phyloP scores from a whole-genome alignment of 352 stramenopile species.

The Phytophthora uliginosa region DNA sequence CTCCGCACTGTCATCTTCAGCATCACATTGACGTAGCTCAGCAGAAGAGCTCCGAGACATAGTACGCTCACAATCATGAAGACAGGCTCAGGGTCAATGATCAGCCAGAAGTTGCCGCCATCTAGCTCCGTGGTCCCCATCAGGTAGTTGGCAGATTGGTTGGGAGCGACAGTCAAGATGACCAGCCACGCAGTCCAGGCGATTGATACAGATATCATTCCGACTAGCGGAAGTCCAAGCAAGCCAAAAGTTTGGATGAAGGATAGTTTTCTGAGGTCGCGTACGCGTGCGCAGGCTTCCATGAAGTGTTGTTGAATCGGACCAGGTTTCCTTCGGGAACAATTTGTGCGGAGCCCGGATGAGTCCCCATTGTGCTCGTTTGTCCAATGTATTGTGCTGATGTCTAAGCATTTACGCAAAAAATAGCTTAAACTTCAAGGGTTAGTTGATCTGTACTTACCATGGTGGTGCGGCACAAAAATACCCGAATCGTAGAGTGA shows the following conservation, averaged over 20 bases:
- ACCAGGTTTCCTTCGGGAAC: background rate
- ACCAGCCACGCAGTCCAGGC: conserved; percentile 43
- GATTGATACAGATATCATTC: conserved; percentile 25
- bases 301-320: background rate
- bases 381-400: background rate
- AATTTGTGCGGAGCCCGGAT: background rate
- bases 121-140: conserved; percentile 54
- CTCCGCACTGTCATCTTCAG: conserved; percentile 32
- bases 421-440: background rate
- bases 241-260: conserved; percentile 31
- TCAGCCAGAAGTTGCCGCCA: conserved; percentile 53
- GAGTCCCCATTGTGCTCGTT: background rate
- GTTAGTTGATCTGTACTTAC: background rate
- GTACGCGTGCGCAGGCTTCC: background rate
- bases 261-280: background rate
- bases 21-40: conserved; percentile 23
- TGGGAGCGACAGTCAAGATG: conserved; percentile 39
- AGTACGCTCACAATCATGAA: conserved; percentile 23
- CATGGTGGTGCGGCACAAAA: background rate
- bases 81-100: conserved; percentile 15
- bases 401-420: background rate
- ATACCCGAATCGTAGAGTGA: background rate
- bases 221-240: conserved; percentile 23
- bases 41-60: conserved; percentile 18
- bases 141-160: conserved; percentile 45